Conservation (phyloP, 2,329 filamentous ascomycete species). For the Penicillium digitatum region DNA sequence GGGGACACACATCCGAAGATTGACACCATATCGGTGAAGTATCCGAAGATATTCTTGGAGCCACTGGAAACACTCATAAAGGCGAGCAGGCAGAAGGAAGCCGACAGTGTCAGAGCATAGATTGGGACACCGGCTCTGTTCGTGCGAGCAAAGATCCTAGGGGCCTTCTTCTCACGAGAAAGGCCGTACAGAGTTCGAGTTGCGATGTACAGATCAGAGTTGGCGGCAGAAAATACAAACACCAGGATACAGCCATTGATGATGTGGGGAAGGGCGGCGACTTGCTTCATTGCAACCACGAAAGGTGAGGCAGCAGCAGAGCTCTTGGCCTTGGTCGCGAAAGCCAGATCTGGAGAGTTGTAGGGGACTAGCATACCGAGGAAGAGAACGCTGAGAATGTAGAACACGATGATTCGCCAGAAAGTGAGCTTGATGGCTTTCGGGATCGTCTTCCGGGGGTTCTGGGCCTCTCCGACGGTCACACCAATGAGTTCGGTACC, state of each 20-base stretch:
- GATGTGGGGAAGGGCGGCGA: constrained; percentile 60
- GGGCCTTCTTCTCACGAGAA: constrained; percentile 65
- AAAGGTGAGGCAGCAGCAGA: constrained; percentile 63
- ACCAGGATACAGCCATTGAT: constrained; percentile 68
- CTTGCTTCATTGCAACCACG: constrained; percentile 60
- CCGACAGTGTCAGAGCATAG: constrained; percentile 57
- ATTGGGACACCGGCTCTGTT: constrained; percentile 66
- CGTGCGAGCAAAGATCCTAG: constrained; percentile 64
- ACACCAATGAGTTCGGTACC: constrained; percentile 61
- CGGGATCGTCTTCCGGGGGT: constrained; percentile 64
- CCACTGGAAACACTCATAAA: constrained; percentile 60
- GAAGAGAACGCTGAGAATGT: constrained; percentile 65
- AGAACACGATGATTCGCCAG: constrained; percentile 68
- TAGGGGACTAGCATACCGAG: constrained; percentile 67
- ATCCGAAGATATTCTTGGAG: constrained; percentile 54
- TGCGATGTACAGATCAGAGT: constrained; percentile 72
- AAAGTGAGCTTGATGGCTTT: constrained; percentile 71
- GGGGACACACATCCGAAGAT: constrained; percentile 50
- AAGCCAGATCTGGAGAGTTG: constrained; percentile 50
- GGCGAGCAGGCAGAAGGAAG: constrained; percentile 61
- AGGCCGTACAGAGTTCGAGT: constrained; percentile 68
- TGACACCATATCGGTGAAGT: constrained; percentile 62
- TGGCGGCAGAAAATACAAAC: constrained; percentile 71
- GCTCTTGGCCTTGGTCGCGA: constrained; percentile 34
- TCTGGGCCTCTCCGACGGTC: constrained; percentile 63